These are phyloP conservation scores for Tuber indicum DNA, from an alignment of 495 filamentous ascomycete genomes.

Conservation along the genomic window DNA sequence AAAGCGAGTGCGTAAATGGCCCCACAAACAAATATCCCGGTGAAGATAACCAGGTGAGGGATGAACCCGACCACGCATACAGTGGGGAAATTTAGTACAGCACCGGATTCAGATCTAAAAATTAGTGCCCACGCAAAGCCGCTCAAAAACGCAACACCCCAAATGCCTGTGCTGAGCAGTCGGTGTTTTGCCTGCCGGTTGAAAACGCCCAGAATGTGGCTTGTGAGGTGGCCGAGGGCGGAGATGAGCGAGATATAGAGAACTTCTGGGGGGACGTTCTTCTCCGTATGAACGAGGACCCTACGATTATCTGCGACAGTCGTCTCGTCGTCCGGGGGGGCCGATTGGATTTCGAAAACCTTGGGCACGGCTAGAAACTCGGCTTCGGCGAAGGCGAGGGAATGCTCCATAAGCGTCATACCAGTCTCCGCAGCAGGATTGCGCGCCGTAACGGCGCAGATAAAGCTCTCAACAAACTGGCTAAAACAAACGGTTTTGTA, in stretches of 20 bases:
- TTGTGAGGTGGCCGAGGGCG: constrained; percentile 77
- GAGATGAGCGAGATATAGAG: constrained; percentile 82
- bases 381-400: constrained; percentile 90
- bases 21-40: constrained; percentile 67
- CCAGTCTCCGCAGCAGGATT: constrained; percentile 74
- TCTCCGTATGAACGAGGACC: constrained; percentile 35
- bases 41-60: constrained; percentile 75
- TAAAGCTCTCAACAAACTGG: constrained; percentile 80
- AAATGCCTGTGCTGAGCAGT: constrained; percentile 77
- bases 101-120: constrained; percentile 37
- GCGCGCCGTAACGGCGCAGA: constrained; percentile 83
- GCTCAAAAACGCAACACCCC: constrained; percentile 68
- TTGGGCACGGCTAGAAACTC: constrained; percentile 52
- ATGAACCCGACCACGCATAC: constrained; percentile 94
- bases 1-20: constrained; percentile 72
- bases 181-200: constrained; percentile 70
- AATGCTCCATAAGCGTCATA: constrained; percentile 96
- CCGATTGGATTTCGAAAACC: constrained; percentile 21
- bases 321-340: constrained; percentile 4
- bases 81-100: constrained; percentile 74
- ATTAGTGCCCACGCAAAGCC: constrained; percentile 42
- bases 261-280: constrained; percentile 82
- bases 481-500: constrained; percentile 75
- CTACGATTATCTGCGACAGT: constrained; percentile 31
- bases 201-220: constrained; percentile 71